phyloP scores from a whole-genome alignment of 2,329 filamentous ascomycete species.

The Ophiostoma himal-ulmi region DNA sequence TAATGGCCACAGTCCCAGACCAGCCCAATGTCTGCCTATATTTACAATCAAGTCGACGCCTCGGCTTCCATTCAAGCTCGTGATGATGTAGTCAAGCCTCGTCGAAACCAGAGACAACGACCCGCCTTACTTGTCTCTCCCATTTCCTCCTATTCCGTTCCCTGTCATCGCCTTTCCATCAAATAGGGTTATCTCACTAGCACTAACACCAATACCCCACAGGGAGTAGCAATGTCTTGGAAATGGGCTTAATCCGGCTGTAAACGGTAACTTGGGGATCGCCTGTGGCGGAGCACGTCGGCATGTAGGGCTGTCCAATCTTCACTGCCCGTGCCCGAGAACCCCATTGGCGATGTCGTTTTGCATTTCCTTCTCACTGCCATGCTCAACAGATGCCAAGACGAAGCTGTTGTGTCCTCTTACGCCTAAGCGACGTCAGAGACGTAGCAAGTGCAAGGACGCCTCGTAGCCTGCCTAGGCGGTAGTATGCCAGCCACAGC shows the following conservation, averaged over 20 bases:
- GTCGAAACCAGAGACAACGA: background rate
- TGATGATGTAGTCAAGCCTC: background rate
- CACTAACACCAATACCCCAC: background rate
- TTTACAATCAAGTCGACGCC: background rate
- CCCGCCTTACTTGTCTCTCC: background rate
- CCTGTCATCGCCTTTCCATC: background rate
- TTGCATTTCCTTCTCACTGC: background rate
- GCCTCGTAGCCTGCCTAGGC: slow-evolving; percentile 6
- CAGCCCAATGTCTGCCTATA: background rate
- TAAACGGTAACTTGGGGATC: background rate
- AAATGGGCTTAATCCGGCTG: background rate
- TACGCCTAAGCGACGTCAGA: background rate
- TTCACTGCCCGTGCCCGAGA: background rate
- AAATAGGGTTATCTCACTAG: background rate
- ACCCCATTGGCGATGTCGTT: background rate
- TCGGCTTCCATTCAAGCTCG: background rate
- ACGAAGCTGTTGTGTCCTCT: background rate
- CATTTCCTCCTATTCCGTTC: background rate
- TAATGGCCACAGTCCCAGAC: background rate
- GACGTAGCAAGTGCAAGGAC: background rate
- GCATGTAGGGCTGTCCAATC: background rate
- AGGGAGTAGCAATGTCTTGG: background rate
- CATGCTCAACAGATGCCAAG: slow-evolving; percentile 3
- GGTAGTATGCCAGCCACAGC: background rate
- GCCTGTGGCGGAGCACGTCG: background rate